Percentiles rank a stretch among this genome's conserved stretches.
Evolutionary conservation across 257 asterid species (phyloP).

Genomic region (Lithospermum erythrorhizon): DNA sequence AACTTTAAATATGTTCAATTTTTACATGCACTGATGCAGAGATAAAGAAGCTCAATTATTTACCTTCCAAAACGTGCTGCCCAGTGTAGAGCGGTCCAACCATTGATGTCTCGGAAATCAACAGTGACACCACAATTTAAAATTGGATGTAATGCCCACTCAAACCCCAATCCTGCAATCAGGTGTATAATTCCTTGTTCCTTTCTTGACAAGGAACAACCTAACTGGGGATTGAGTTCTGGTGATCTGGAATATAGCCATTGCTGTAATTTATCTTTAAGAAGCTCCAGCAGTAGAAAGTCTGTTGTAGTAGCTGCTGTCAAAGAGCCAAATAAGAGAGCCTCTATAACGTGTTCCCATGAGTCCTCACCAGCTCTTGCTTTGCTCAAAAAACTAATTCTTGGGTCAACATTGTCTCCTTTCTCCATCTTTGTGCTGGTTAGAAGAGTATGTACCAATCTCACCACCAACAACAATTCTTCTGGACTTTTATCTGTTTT

Average conservation of each 20-base stretch:
- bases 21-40: not conserved
- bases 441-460: slow-evolving; percentile 71
- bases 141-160: slow-evolving; percentile 91
- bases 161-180: slow-evolving; percentile 87
- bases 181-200: slow-evolving; percentile 91
- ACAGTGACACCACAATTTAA: slow-evolving; percentile 64
- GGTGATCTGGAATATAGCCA: slow-evolving; percentile 70
- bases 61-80: slow-evolving; percentile 98
- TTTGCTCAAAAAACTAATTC: slow-evolving; percentile 34
- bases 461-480: slow-evolving; percentile 66
- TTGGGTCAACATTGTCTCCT: slow-evolving; percentile 32
- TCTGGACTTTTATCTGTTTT: slow-evolving; percentile 47
- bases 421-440: slow-evolving; percentile 26
- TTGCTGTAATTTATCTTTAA: slow-evolving; percentile 62
- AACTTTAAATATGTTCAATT: not conserved
- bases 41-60: not conserved
- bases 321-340: slow-evolving; percentile 46
- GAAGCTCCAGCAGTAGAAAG: slow-evolving; percentile 80
- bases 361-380: slow-evolving; percentile 40
- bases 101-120: slow-evolving; percentile 79
- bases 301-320: slow-evolving; percentile 46
- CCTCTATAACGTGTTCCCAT: slow-evolving; percentile 59
- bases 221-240: slow-evolving; percentile 19
- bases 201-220: slow-evolving; percentile 51
- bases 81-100: slow-evolving; percentile 99